Evolutionary conservation across 2,329 filamentous ascomycete species (phyloP).

Genomic region (Helotiales sp.): DNA sequence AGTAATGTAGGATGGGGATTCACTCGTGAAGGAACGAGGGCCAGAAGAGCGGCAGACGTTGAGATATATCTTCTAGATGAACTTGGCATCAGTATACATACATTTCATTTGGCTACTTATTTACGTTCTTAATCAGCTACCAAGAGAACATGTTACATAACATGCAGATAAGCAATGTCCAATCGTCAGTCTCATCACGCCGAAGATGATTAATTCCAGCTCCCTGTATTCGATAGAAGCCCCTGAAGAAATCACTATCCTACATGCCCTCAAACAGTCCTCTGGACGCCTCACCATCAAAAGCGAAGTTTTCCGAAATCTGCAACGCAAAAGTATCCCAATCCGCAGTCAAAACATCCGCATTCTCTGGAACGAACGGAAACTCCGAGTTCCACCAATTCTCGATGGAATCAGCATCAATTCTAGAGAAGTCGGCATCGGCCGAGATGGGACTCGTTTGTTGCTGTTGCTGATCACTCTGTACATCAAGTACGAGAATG

Average conservation of each 20-base stretch:
- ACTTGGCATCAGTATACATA: too few species aligned
- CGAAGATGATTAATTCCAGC: neutral
- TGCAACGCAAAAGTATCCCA: conserved; percentile 12
- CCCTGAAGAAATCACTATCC: neutral
- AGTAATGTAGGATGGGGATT: neutral
- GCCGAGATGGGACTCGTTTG: neutral
- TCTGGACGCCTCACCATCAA: neutral
- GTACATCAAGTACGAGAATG: neutral
- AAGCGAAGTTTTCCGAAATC: conserved; percentile 7
- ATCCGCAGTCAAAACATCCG: conserved; percentile 8
- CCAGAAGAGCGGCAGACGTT: neutral
- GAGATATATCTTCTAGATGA: neutral
- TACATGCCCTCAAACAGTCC: neutral
- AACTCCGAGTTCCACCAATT: conserved; percentile 15
- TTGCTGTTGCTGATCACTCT: conserved; percentile 1
- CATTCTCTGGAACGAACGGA: neutral
- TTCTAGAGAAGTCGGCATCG: neutral
- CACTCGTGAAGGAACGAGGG: neutral
- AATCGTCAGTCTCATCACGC: neutral
- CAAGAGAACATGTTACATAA: too few species aligned
- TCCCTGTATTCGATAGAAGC: neutral
- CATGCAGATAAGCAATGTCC: too few species aligned
- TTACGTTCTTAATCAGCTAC: too few species aligned
- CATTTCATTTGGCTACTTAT: too few species aligned
- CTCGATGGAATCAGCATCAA: conserved; percentile 8